These are phyloP conservation scores for Pseudogymnoascus sp. DNA, from an alignment of 2,329 filamentous ascomycete species.

Conservation along the genomic window DNA sequence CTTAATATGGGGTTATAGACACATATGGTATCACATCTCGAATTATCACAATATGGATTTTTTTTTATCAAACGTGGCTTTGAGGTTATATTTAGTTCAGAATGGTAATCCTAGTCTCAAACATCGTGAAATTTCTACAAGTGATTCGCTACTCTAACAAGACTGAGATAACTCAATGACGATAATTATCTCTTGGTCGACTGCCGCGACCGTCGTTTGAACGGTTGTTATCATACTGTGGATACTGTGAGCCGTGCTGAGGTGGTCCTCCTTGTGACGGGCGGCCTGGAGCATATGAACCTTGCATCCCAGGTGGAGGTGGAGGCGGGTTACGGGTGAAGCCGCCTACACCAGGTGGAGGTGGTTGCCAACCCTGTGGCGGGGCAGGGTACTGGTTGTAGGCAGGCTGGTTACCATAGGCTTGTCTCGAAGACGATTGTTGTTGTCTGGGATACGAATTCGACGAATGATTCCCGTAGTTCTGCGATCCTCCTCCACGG, in stretches of 20 bases:
- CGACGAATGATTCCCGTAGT: slow-evolving; percentile 33
- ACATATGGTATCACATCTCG: background rate
- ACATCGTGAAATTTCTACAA: background rate
- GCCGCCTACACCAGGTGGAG: slow-evolving; percentile 37
- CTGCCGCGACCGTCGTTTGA: background rate
- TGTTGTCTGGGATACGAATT: slow-evolving; percentile 27
- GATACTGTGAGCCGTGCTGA: slow-evolving; percentile 12
- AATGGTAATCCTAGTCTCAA: background rate
- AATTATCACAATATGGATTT: background rate
- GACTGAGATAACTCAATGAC: background rate
- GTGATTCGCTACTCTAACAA: slow-evolving; percentile 6
- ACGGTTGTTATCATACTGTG: slow-evolving; percentile 14
- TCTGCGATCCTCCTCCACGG: slow-evolving; percentile 40
- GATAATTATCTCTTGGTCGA: slow-evolving; percentile 3
- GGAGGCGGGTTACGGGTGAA: slow-evolving; percentile 41
- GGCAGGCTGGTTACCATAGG: slow-evolving; percentile 17
- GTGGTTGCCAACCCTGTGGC: slow-evolving; percentile 35
- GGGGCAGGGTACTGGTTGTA: slow-evolving; percentile 24
- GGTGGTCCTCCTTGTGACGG: slow-evolving; percentile 15
- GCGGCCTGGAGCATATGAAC: slow-evolving; percentile 10
- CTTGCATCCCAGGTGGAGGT: slow-evolving; percentile 33
- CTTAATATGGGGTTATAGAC: background rate
- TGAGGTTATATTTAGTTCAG: background rate
- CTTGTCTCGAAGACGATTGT: background rate
- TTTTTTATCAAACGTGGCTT: background rate